A percentile compares a stretch with the other conserved stretches of the same genome.
Evolutionary conservation across 108 stramenopile species (phyloP).

Genomic region (Conticribra guillardii): DNA sequence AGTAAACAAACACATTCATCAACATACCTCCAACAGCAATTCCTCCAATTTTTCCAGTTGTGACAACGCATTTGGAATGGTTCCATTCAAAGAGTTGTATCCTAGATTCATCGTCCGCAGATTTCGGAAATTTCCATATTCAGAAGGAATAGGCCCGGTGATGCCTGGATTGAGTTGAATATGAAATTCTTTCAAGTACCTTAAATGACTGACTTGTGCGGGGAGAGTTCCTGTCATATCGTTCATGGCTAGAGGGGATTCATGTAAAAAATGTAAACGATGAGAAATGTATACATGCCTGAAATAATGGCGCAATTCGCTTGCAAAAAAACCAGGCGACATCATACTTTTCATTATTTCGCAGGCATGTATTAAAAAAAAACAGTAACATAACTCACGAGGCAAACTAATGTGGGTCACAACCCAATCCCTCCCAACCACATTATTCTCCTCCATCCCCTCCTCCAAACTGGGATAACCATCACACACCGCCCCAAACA

Average conservation of each 20-base stretch:
- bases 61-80: slow-evolving; percentile 27
- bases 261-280: neutral
- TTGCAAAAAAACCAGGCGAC: neutral
- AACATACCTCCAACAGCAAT: slow-evolving; percentile 35
- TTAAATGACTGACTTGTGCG: slow-evolving; percentile 29
- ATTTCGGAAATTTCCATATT: slow-evolving; percentile 28
- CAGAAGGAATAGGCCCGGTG: slow-evolving; percentile 30
- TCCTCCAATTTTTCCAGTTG: slow-evolving; percentile 12
- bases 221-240: slow-evolving; percentile 31
- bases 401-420: slow-evolving; percentile 18
- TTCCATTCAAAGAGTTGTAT: slow-evolving; percentile 20
- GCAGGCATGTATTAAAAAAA: too few species aligned
- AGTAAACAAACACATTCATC: neutral
- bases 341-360: too few species aligned
- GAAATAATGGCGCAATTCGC: neutral
- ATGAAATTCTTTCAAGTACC: slow-evolving; percentile 34
- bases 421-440: slow-evolving; percentile 3
- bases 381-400: slow-evolving; percentile 22
- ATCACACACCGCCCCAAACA: slow-evolving; percentile 25
- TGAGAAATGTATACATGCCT: neutral
- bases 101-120: slow-evolving; percentile 20
- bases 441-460: neutral
- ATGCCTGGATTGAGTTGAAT: slow-evolving; percentile 12
- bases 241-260: slow-evolving; percentile 6
- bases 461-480: slow-evolving; percentile 14